Evolutionary conservation across 192 early-diverging fungal species (phyloP).

Genomic region (Coemansia reversa): DNA sequence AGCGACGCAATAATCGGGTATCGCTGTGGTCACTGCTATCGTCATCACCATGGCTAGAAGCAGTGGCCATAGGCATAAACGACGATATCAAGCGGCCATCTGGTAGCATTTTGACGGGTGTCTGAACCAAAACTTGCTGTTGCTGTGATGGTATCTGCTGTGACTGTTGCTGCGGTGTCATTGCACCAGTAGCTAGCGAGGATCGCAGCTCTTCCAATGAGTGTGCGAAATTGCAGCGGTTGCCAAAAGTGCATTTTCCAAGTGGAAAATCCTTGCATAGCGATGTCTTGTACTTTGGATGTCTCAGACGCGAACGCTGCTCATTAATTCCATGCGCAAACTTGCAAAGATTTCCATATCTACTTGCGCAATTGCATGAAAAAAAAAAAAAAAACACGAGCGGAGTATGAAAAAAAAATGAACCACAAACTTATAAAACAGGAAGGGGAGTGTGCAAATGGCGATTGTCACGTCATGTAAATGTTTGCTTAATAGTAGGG

Average conservation of each 20-base stretch:
- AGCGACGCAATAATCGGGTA: slow-evolving; percentile 35
- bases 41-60: neutral
- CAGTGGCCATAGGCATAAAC: slow-evolving; percentile 27
- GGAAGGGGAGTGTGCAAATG: neutral
- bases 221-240: slow-evolving; percentile 95
- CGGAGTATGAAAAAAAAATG: slow-evolving; percentile 1
- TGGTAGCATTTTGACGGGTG: slow-evolving; percentile 35
- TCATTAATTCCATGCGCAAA: slow-evolving; percentile 87
- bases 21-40: neutral
- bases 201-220: slow-evolving; percentile 53
- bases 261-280: slow-evolving; percentile 88
- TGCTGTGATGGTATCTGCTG: slow-evolving; percentile 8
- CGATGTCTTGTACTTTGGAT: slow-evolving; percentile 95
- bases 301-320: slow-evolving; percentile 75
- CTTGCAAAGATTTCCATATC: slow-evolving; percentile 90
- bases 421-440: neutral
- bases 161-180: neutral
- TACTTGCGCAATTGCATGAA: slow-evolving; percentile 21
- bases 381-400: slow-evolving; percentile 1
- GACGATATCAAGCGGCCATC: slow-evolving; percentile 39
- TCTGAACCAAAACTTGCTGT: slow-evolving; percentile 25
- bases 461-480: neutral
- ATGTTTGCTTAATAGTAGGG: neutral
- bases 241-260: slow-evolving; percentile 90
- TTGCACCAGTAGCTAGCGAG: neutral